Percentiles rank a stretch among this genome's conserved stretches.
Conservation (phyloP, 768 basidiomycete genomes). For the Serendipita indica region DNA sequence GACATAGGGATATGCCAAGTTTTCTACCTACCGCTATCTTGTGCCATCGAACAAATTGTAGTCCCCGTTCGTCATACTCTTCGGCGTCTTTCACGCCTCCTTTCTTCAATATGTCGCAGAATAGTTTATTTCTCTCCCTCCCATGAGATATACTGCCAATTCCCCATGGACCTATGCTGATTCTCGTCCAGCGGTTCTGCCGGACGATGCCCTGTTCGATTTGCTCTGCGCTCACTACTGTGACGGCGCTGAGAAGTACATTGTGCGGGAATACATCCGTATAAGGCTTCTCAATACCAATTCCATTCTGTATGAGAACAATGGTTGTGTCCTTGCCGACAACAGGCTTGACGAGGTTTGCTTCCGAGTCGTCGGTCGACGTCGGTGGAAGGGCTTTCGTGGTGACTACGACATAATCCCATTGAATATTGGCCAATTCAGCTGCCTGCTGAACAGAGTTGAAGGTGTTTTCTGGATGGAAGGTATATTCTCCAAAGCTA, state of each 20-base stretch:
- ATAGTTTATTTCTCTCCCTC: slow-evolving; percentile 10
- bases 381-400: slow-evolving; percentile 21
- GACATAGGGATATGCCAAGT: neutral
- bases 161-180: slow-evolving; percentile 20
- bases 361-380: slow-evolving; percentile 18
- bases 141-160: slow-evolving; percentile 11
- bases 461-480: slow-evolving; percentile 19
- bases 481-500: slow-evolving; percentile 20
- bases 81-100: slow-evolving; percentile 21
- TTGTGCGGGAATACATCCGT: slow-evolving; percentile 16
- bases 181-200: slow-evolving; percentile 23
- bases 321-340: slow-evolving; percentile 15
- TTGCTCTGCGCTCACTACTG: slow-evolving; percentile 21
- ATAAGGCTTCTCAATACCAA: slow-evolving; percentile 22
- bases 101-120: slow-evolving; percentile 17
- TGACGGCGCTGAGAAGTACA: slow-evolving; percentile 20
- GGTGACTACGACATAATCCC: slow-evolving; percentile 22
- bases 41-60: slow-evolving; percentile 22
- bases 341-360: slow-evolving; percentile 12
- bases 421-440: slow-evolving; percentile 4
- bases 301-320: slow-evolving; percentile 23
- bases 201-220: slow-evolving; percentile 17
- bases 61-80: slow-evolving; percentile 17
- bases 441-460: slow-evolving; percentile 17
- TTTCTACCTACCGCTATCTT: slow-evolving; percentile 19